Conservation (phyloP, 352 stramenopile species). For the Pythium utonaiense region DNA sequence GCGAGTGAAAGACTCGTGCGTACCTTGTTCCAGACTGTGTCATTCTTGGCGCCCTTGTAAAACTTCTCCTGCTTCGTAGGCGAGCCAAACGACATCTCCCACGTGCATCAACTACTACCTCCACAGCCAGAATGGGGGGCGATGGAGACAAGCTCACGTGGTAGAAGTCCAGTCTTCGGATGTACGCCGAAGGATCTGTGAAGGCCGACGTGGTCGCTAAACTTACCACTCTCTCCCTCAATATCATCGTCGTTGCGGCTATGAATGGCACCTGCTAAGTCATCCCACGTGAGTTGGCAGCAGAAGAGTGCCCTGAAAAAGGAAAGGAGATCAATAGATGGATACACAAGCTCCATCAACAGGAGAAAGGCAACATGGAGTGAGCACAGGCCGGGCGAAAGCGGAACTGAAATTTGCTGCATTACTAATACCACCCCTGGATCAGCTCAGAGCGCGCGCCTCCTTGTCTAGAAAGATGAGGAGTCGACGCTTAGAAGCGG, state of each 20-base stretch:
- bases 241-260: too few relatives aligned
- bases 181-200: too few relatives aligned
- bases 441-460: conserved; percentile 24
- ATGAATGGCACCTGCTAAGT: too few relatives aligned
- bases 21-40: conserved; percentile 59
- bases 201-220: too few relatives aligned
- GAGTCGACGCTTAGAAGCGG: conserved; percentile 91
- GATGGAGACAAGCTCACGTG: neutral
- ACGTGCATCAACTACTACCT: neutral
- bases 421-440: conserved; percentile 32
- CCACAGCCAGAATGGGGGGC: neutral
- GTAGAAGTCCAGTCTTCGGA: too few relatives aligned
- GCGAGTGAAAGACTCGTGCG: too few relatives aligned
- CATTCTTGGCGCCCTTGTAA: conserved; percentile 49
- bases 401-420: conserved; percentile 33
- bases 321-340: too few relatives aligned
- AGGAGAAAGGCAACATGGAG: neutral
- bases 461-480: conserved; percentile 17
- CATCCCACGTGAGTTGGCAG: too few relatives aligned
- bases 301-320: too few relatives aligned
- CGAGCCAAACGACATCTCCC: conserved; percentile 29
- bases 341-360: too few relatives aligned
- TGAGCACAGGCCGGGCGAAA: conserved; percentile 15
- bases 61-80: conserved; percentile 41
- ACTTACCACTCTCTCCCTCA: too few relatives aligned